Base-by-base conservation (phyloP, 2,329 filamentous ascomycete genomes). In the Hymenoscyphus albidus region DNA sequence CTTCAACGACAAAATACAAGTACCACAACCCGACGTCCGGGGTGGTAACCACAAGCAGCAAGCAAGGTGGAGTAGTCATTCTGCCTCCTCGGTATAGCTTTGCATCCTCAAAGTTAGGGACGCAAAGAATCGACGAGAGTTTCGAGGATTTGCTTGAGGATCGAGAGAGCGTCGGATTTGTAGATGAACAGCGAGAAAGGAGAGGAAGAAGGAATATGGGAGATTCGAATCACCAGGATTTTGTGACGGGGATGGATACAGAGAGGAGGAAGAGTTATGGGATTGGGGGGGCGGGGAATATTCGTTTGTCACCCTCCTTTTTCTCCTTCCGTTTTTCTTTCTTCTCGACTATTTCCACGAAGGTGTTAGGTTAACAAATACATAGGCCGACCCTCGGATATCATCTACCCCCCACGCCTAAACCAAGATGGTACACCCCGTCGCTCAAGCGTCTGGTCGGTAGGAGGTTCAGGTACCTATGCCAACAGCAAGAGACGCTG, bases 211-310 rank as follows among this genome's bases (percentile, higher is more conserved):
- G 31, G 27, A 48, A n/a, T 57, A 38, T 59, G 42, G 60, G 18
- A 14, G 38, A 48, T 12, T n/a, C 18, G 7, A 56, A 51, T 12
- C 38, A 32, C 31, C 22, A 68, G 54, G 31, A 56, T 32, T 31
- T 54, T 35, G 16, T 56, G 57, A 51, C 60, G 31, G 13, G 57
- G 54, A 18, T n/a, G 58, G 32, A 64, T 61, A 7, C 10, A 59
- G 71, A 74, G 59, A 62, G 59, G 58, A 70, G 66, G 56, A 71
- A 64, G 63, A 74, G 72, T 63, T 72, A 68, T 70, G 73, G 73
- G 3, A 74, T 74, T 66, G 73, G 72, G 39, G 73, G 73, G 0
- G 73, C 73, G 3, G 73, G 73, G 3, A 75, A 75, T 67, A 74
- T 74, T 54, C 69, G 72, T 75, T 63, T 27, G 70, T 67, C 27